Evolutionary conservation across 176 grass and related monocot genomes (phyloP).

Genomic region (Triticum urartu): DNA sequence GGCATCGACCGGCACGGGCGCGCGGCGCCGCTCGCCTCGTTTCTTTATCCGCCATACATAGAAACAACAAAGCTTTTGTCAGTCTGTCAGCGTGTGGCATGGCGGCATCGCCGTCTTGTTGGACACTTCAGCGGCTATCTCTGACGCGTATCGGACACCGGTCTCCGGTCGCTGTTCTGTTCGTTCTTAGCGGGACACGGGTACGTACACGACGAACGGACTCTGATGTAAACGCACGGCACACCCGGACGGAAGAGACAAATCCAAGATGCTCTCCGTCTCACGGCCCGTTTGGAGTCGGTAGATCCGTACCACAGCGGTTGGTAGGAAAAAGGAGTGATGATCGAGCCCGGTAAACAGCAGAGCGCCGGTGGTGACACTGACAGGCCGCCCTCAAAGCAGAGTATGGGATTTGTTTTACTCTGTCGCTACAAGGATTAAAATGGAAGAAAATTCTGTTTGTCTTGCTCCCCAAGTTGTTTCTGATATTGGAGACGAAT

Average conservation of each 20-base stretch:
- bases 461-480: not conserved
- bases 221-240: not conserved
- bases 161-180: not conserved
- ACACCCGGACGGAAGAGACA: not conserved
- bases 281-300: not conserved
- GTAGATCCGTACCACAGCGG: not conserved
- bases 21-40: not conserved
- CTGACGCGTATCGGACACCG: not conserved
- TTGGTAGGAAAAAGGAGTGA: not conserved
- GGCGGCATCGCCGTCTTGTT: not conserved
- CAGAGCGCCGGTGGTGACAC: not conserved
- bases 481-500: too few relatives aligned
- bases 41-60: too few relatives aligned
- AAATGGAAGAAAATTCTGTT: not conserved
- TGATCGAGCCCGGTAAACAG: not conserved
- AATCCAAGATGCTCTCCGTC: not conserved
- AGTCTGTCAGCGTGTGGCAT: not conserved
- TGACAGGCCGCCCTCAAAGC: not conserved
- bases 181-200: not conserved
- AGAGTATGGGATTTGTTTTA: not conserved
- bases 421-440: not conserved
- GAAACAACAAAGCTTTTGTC: not conserved
- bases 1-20: too few relatives aligned
- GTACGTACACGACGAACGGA: not conserved
- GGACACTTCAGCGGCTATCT: not conserved